A percentile compares a stretch with the other conserved stretches of the same genome.
These are phyloP conservation scores for Tillandsia leiboldiana DNA, from an alignment of 176 grass and related monocot species.

Conservation along the genomic window DNA sequence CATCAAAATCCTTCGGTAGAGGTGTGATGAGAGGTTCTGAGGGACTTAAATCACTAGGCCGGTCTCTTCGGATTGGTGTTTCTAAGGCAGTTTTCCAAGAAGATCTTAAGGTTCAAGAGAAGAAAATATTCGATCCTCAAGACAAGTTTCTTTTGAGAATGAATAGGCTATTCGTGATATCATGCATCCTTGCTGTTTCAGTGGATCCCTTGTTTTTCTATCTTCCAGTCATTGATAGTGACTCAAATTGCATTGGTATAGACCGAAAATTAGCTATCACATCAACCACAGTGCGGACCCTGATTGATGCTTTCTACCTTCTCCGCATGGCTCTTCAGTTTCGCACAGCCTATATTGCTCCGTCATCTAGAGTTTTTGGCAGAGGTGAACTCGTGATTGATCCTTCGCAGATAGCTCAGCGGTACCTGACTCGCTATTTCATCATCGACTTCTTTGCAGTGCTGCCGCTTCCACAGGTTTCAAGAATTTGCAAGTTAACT, in stretches of 20 bases:
- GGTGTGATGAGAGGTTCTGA: conserved; percentile 51
- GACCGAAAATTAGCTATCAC: conserved; percentile 33
- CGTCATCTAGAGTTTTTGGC: conserved; percentile 79
- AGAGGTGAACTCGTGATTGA: conserved; percentile 91
- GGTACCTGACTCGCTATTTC: conserved; percentile 71
- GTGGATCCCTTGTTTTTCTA: conserved; percentile 92
- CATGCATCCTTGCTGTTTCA: conserved; percentile 63
- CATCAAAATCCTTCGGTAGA: conserved; percentile 31
- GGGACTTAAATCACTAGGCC: conserved; percentile 62
- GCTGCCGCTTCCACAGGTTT: conserved; percentile 70
- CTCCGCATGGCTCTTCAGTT: conserved; percentile 78
- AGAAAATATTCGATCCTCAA: conserved; percentile 81
- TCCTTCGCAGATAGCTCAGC: conserved; percentile 53
- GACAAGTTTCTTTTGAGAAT: conserved; percentile 51
- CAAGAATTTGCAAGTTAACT: not conserved
- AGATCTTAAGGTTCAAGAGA: conserved; percentile 63
- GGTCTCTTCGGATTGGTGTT: conserved; percentile 62
- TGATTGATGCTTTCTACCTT: conserved; percentile 70
- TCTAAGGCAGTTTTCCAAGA: conserved; percentile 75
- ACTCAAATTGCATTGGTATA: conserved; percentile 57
- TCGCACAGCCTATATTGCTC: conserved; percentile 80
- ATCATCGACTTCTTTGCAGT: conserved; percentile 59
- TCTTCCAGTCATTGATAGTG: conserved; percentile 33
- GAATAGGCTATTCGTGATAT: conserved; percentile 55
- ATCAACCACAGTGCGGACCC: conserved; percentile 39